These are phyloP conservation scores for Penicillium frequentans DNA, from an alignment of 2,329 filamentous ascomycete genomes.

Conservation along the genomic window DNA sequence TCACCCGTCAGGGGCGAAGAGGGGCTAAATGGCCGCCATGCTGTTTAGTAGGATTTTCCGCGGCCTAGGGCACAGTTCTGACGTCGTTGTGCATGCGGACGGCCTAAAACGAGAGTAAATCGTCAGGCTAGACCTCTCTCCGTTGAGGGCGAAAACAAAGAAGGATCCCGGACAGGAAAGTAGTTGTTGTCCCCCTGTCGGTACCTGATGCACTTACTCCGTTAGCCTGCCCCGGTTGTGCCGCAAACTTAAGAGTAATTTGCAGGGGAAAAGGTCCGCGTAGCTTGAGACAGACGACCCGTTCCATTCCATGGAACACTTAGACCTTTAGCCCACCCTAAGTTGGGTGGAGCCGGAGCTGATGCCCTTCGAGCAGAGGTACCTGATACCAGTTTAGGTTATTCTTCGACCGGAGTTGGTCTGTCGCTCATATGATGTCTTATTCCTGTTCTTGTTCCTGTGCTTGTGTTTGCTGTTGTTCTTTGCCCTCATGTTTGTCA, in stretches of 20 bases:
- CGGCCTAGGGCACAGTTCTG: background rate
- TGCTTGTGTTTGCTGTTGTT: background rate
- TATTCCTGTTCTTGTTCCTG: background rate
- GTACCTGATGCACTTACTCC: background rate
- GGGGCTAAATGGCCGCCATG: background rate
- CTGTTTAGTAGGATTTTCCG: background rate
- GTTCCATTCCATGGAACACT: constrained; percentile 14
- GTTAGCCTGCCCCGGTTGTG: background rate
- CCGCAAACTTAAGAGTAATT: background rate
- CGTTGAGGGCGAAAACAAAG: background rate
- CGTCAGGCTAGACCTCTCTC: background rate
- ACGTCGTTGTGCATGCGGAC: background rate
- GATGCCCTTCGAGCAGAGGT: background rate
- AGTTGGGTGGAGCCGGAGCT: constrained; percentile 2
- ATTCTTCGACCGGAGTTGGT: background rate
- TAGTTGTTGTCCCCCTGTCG: background rate
- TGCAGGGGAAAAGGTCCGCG: background rate
- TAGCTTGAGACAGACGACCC: constrained; percentile 14
- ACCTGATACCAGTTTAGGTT: background rate
- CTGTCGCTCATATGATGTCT: background rate
- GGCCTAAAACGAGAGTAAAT: background rate
- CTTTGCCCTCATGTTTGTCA: background rate
- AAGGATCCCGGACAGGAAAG: background rate
- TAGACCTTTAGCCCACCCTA: background rate
- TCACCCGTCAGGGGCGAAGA: background rate